phyloP scores from a whole-genome alignment of 371 early-diverging fungal genomes.

The Blyttiomyces sp. region DNA sequence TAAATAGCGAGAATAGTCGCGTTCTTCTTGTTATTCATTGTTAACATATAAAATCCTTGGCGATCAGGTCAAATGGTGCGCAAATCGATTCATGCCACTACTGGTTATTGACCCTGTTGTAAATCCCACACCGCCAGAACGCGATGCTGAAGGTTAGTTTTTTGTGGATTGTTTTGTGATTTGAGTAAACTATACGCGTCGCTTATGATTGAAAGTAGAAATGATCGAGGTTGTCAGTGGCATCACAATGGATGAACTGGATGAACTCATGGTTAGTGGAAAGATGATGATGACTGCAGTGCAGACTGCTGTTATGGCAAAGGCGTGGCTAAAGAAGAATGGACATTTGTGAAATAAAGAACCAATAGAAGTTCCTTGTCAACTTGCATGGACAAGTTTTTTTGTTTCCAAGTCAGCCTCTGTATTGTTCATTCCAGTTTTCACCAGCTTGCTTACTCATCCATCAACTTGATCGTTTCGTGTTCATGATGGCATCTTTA shows the following conservation, averaged over 20 bases:
- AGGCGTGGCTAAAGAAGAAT: constrained; percentile 21
- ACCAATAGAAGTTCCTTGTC: no score
- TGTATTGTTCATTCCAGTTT: no score
- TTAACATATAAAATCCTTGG: neutral
- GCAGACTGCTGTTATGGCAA: constrained; percentile 37
- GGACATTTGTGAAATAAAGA: constrained; percentile 21
- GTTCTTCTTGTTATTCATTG: no score
- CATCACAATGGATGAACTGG: constrained; percentile 26
- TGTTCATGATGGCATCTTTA: no score
- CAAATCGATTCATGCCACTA: constrained; percentile 61
- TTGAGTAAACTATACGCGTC: neutral
- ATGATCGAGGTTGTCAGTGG: constrained; percentile 22
- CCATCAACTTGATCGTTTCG: no score
- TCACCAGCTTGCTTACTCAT: no score
- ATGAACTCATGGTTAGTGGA: constrained; percentile 25
- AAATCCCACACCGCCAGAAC: constrained; percentile 45
- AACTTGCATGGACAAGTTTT: no score
- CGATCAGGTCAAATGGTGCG: constrained; percentile 57
- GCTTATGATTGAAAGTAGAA: constrained; percentile 8
- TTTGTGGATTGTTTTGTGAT: neutral
- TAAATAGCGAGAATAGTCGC: no score
- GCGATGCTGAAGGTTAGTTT: constrained; percentile 57
- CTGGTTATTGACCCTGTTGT: constrained; percentile 53
- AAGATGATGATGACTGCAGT: constrained; percentile 32
- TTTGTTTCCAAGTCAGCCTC: no score